Evolutionary conservation across 495 filamentous ascomycete genomes (phyloP), one percentile per base, ranked within the genome.

Genomic region (Monascus purpureus): DNA sequence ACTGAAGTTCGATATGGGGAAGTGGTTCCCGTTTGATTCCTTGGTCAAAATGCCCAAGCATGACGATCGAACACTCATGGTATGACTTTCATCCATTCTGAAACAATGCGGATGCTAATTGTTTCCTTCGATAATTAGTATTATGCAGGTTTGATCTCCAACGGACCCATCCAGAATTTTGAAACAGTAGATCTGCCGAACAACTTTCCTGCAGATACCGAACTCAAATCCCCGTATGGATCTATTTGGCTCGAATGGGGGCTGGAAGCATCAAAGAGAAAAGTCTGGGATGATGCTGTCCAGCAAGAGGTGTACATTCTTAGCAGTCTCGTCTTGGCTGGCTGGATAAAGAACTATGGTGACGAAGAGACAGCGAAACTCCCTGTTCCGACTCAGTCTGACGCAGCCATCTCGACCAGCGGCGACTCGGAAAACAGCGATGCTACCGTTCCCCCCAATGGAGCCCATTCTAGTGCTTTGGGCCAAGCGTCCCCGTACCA

Each of bases 161-260:
- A 46, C 17, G 52, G 49, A 5, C 24, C 38, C 1, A 19, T 36
- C 12, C 28, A 29, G 7, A 30, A 45, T 9, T 6, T 20, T 4
- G 29, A 16, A 31, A 38, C 23, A 15, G 6, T 33, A 11, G 37
- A 40, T 8, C 30, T 46, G 1, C 31, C 32, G 1, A 50, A 50
- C 25, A 44, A 25, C 2, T 52, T 41, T 13, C 42, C 42, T 18
- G 17, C 22, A 5, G 33, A 41, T 28, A 7, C 23, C 13, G 17
- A 33, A 3, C 37, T 46, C 12, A 20, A 31, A 13, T 50, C 49
- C 7, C 52, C 49, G 2, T 56, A 46, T 25, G 52, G 52, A 17
- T 29, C 28, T 3, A 34, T 56, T 13, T 56, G 49, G 49, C 41
- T 49, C 14, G 52, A 56, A 35, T 56, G 52, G 52, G 23, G 44